Evolutionary conservation across 805 yeast genomes (phyloP), one percentile per base, ranked within the genome.

Genomic region (Barnettozyma sp.): DNA sequence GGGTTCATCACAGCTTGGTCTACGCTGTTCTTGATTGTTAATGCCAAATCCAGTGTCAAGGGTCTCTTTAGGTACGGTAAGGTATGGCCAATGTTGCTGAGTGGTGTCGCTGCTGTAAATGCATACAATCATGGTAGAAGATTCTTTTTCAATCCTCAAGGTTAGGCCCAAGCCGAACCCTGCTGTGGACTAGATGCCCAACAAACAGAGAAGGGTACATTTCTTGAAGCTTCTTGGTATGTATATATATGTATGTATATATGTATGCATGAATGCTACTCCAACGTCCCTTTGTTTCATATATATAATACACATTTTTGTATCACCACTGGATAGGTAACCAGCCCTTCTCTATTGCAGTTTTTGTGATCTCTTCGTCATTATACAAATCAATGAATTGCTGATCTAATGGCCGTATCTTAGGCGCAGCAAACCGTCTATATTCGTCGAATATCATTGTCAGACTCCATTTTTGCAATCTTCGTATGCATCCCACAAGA

Each of bases 381-480:
- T 87, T 81, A 55, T 82, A 90, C 66, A 86, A 66, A 60, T 92
- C 98, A 41, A 90, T 90, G 51, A 90, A 82, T 56, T 90, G 96
- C 57, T 87, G 96, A 60, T 92, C 98, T 65, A 92, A 68, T 12
- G 97, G 94, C 45, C 98, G 69, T 39, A 87, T 92, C 59, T 92
- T 92, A 8, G 98, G 98, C 35, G 82, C 82, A 7, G 97, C 95
- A 63, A 87, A 92, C 50, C 90, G 71, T 41, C 98, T 66, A 61
- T 92, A 92, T 55, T 92, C 98, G 51, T 92, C 97, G 53, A 92
- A 87, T 14, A 90, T 92, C 76, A 90, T 83, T 2, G 95, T 81
- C 44, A 87, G 60, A 3, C 94, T 80, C 98, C 98, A 92, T 41
- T 79, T 77, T 54, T 90, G 97, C 35, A 88, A 61, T 49, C 92